Conservation (phyloP, 768 basidiomycete species). For the Auricularia heimuer region DNA sequence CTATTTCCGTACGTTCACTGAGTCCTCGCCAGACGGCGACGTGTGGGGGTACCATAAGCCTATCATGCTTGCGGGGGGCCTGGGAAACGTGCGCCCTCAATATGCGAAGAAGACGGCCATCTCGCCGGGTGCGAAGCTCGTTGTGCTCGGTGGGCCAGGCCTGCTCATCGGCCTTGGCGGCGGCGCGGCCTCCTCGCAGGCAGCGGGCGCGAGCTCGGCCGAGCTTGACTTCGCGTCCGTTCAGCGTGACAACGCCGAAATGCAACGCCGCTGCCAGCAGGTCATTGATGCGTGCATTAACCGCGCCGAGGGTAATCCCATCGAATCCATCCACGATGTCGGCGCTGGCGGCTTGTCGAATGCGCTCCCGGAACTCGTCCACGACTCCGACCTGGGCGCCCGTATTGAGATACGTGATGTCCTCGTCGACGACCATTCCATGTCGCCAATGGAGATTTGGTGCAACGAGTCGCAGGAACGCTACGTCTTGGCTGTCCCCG, state of each 20-base stretch:
- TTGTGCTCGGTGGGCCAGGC: constrained; percentile 92
- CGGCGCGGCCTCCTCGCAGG: constrained; percentile 91
- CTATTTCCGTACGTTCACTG: constrained; percentile 91
- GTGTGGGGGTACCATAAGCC: constrained; percentile 98
- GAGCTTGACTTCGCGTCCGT: constrained; percentile 97
- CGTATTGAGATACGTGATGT: constrained; percentile 90
- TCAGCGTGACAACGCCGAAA: constrained; percentile 96
- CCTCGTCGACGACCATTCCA: constrained; percentile 79
- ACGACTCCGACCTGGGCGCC: constrained; percentile 89
- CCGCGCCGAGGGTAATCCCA: constrained; percentile 53
- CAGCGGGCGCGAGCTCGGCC: constrained; percentile 80
- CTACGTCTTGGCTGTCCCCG: constrained; percentile 84
- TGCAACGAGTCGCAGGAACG: constrained; percentile 98
- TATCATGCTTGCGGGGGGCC: constrained; percentile 98
- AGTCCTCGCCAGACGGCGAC: constrained; percentile 58
- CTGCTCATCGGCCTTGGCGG: constrained; percentile 95
- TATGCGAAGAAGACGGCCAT: constrained; percentile 77
- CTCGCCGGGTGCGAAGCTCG: constrained; percentile 70
- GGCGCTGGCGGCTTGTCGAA: constrained; percentile 96
- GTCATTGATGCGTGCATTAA: constrained; percentile 88
- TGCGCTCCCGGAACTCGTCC: constrained; percentile 92
- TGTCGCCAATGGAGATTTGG: constrained; percentile 99
- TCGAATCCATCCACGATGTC: constrained; percentile 96
- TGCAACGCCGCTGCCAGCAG: constrained; percentile 94
- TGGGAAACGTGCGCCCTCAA: constrained; percentile 81